Base-by-base conservation (phyloP, 345 rosid species). In the Lenwebbia sp. region DNA sequence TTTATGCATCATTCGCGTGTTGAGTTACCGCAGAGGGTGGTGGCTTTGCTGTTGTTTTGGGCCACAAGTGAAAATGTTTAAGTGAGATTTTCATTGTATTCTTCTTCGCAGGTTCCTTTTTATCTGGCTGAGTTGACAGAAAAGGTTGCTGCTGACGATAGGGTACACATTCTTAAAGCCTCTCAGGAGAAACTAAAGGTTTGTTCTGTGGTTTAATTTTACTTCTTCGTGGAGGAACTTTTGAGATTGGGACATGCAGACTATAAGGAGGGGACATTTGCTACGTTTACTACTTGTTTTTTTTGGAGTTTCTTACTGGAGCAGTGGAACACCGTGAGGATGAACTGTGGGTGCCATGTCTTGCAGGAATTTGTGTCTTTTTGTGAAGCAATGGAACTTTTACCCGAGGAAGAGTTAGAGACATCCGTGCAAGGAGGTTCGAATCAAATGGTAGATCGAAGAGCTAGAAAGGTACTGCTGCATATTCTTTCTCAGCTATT, bases 361-460 rank as follows among this genome's bases (percentile, higher is more conserved):
- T 89, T 88, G 52, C 87, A 98, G 99, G 99, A 98, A 85, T 95
- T 96, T 88, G 76, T 93, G 87, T 91, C 96, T 1, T 95, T 96
- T 90, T 94, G 99, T 88, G 99, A 96, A 91, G 92, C 93, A 37
- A 94, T 96, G 96, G 97, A 95, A 84, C 95, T 96, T 83, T 91
- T 92, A 76, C 98, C 98, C 10, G 85, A 89, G 58, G 99, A 93
- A 87, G 98, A 95, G 90, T 87, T 92, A 88, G 94, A 90, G 86
- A 88, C 91, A 84, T 89, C 91, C 70, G 82, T 86, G 26, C 91
- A 92, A 81, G 95, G 91, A 56, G 90, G 89, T 82, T 76, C 96
- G 52, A 94, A 88, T 88, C 84, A 93, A 75, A 90, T 92, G 85
- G 94, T 92, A 0, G 97, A 96, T 90, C 93, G 88, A 86, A 94